These are phyloP conservation scores for Candida nanaspora DNA, from an alignment of 805 yeast genomes.

Conservation along the genomic window DNA sequence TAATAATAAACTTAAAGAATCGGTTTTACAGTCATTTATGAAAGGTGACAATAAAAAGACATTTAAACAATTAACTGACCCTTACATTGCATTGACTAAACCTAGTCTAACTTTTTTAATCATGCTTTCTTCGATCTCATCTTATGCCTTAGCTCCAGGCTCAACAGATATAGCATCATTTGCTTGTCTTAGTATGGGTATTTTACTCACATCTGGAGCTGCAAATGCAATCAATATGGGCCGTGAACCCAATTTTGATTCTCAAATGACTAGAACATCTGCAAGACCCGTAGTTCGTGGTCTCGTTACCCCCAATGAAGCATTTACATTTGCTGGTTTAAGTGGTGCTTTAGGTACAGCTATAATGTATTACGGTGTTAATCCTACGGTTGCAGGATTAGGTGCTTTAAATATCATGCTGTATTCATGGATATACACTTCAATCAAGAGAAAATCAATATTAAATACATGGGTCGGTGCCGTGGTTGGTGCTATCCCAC, in stretches of 20 bases:
- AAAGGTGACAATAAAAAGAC: conserved; percentile 19
- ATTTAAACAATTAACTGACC: conserved; percentile 37
- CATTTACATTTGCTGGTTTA: conserved; percentile 69
- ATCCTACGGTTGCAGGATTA: conserved; percentile 74
- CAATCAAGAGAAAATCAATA: conserved; percentile 78
- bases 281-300: conserved; percentile 90
- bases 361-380: conserved; percentile 72
- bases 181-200: conserved; percentile 71
- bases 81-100: conserved; percentile 79
- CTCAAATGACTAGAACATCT: conserved; percentile 80
- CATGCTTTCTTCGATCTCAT: conserved; percentile 85
- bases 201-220: conserved; percentile 81
- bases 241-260: conserved; percentile 86
- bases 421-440: conserved; percentile 88
- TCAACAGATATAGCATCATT: conserved; percentile 69
- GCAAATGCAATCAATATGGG: conserved; percentile 98
- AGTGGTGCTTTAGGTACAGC: conserved; percentile 68
- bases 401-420: conserved; percentile 75
- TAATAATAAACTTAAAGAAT: conserved; percentile 9
- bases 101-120: conserved; percentile 85
- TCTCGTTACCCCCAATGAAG: conserved; percentile 63
- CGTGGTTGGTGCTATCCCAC: conserved; percentile 97
- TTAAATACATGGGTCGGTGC: conserved; percentile 98
- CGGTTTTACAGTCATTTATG: conserved; percentile 16
- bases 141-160: conserved; percentile 86